Evolutionary conservation across 2,329 filamentous ascomycete species (phyloP), one percentile per base, ranked within the genome.

Genomic region (Hypoxylon sp.): DNA sequence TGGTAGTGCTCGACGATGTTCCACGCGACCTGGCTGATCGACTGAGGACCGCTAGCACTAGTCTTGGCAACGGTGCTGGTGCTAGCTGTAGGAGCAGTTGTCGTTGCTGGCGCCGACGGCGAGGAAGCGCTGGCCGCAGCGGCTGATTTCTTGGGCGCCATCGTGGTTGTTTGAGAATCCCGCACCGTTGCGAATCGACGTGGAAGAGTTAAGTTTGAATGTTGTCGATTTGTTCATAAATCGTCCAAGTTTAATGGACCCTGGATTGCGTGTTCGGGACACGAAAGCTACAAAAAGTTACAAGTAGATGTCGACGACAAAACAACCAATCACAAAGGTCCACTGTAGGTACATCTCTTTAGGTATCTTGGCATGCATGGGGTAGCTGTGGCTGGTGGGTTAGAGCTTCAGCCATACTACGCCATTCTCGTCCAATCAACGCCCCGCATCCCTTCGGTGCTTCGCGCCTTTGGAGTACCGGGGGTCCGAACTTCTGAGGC

Each of bases 1-100:
- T 90, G 79, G 81, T 99, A 99, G 80, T 93, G 89, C 74, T 89
- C 83, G 87, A 90, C 91, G 73, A 98, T 85, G 77, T 89, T 90
- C 61, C 85, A 75, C 46, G 90, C 83, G 71, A 97, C 92, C 75
- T 90, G 84, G 76, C 84, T 78, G 81, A 84, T 84, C 72, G 78
- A 80, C 69, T 77, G 75, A 11, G 60, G 51, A 50, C 21, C 43
- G 61, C 59, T 60, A 52, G 25, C 55, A 59, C 56, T 67, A 67
- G 76, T 75, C 60, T 78, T 74, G 70, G 74, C 64, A 56, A 66
- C 61, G 32, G 68, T 63, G 62, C 69, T 70, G 38, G 38, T 10
- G 55, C 72, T 66, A 52, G 72, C 32, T 46, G 67, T 68, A 32
- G 72, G 46, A 45, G 65, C 28, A 6, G 60, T 59, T 9, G 72